phyloP scores from a whole-genome alignment of 176 grass and related monocot species.

The Saccharum spontaneum region DNA sequence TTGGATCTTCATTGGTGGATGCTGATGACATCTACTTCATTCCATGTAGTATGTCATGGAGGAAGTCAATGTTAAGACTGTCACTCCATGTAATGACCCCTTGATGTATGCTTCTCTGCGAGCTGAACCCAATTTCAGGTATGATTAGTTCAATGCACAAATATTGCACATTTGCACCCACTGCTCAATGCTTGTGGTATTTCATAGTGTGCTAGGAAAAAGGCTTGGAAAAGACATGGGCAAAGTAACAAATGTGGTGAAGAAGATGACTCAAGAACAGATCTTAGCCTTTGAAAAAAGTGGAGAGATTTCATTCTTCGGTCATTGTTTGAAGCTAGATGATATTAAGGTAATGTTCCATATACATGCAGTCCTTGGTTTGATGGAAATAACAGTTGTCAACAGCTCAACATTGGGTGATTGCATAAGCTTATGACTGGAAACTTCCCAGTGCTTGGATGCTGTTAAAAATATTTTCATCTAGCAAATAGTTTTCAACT shows the following conservation, averaged over 20 bases:
- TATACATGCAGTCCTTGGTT: constrained; percentile 9
- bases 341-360: constrained; percentile 81
- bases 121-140: constrained; percentile 98
- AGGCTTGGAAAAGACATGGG: constrained; percentile 88
- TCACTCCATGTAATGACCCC: constrained; percentile 83
- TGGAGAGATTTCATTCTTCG: constrained; percentile 64
- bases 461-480: neutral
- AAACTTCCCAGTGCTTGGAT: neutral
- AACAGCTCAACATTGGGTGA: neutral
- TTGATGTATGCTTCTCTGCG: constrained; percentile 83
- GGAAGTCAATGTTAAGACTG: constrained; percentile 88
- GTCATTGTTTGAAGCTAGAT: constrained; percentile 75
- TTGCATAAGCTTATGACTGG: neutral
- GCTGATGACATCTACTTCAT: neutral
- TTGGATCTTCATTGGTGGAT: too few species aligned
- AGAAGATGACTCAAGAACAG: constrained; percentile 85
- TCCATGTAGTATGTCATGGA: constrained; percentile 41
- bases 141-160: constrained; percentile 29
- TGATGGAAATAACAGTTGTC: neutral
- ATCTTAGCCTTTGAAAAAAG: constrained; percentile 82
- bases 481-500: constrained; percentile 9
- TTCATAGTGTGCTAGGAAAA: constrained; percentile 77
- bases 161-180: neutral
- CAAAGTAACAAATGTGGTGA: constrained; percentile 76
- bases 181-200: constrained; percentile 30